Conservation (phyloP, 352 stramenopile genomes). For the Phytophthora syringae region DNA sequence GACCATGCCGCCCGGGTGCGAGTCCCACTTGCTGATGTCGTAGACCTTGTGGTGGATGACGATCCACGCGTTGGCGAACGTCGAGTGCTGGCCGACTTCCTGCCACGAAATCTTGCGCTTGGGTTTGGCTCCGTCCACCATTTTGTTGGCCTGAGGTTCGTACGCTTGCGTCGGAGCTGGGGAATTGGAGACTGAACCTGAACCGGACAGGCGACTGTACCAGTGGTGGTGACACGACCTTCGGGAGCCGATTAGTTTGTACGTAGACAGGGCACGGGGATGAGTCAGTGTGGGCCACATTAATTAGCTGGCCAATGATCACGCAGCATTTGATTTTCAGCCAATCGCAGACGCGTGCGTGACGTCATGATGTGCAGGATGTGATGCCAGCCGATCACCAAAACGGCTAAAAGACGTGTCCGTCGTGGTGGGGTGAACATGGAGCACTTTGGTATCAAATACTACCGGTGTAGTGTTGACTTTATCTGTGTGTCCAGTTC, state of each 20-base stretch:
- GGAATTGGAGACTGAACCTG: slow-evolving; percentile 39
- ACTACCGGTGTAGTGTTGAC: no score
- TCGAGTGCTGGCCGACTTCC: slow-evolving; percentile 82
- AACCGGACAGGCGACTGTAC: slow-evolving; percentile 28
- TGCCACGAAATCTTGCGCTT: slow-evolving; percentile 77
- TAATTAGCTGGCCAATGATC: slow-evolving; percentile 24
- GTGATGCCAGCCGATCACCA: slow-evolving; percentile 24
- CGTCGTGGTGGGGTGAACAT: not conserved
- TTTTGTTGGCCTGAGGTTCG: slow-evolving; percentile 26
- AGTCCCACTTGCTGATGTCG: slow-evolving; percentile 88
- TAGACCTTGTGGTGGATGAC: slow-evolving; percentile 93
- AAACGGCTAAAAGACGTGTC: not conserved
- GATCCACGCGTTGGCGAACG: slow-evolving; percentile 83
- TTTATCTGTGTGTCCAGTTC: no score
- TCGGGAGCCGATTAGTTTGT: slow-evolving; percentile 30
- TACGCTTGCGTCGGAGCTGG: slow-evolving; percentile 12
- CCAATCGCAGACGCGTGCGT: not conserved
- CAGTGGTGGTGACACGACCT: slow-evolving; percentile 26
- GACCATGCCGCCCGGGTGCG: slow-evolving; percentile 90
- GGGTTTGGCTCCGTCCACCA: slow-evolving; percentile 73
- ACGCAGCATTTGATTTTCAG: not conserved
- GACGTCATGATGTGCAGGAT: slow-evolving; percentile 32
- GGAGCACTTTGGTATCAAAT: no score
- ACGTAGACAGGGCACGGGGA: slow-evolving; percentile 4
- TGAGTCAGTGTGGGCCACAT: slow-evolving; percentile 15